phyloP scores from a whole-genome alignment of 768 basidiomycete genomes.

The Lactarius tabidus region DNA sequence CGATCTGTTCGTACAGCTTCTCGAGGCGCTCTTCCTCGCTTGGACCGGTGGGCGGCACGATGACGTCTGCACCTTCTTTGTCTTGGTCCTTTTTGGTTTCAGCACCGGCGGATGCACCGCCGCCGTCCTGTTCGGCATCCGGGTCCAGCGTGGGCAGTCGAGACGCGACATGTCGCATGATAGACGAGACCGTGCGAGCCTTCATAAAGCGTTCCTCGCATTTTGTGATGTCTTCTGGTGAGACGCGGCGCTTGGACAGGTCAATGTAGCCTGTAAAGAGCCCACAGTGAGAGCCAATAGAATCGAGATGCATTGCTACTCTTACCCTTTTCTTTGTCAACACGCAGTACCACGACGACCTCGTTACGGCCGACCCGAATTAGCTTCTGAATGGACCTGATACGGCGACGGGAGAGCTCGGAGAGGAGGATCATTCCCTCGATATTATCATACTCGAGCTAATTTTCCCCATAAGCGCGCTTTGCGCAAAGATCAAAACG shows the following conservation, averaged over 20 bases:
- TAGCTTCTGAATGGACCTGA: constrained; percentile 95
- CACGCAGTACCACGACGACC: constrained; percentile 94
- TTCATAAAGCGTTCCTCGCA: constrained; percentile 99
- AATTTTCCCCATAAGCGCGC: constrained; percentile 20
- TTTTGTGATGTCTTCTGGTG: constrained; percentile 97
- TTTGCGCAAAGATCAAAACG: background rate
- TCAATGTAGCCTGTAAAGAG: constrained; percentile 94
- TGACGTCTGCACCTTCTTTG: constrained; percentile 39
- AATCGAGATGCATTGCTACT: background rate
- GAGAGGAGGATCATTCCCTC: constrained; percentile 99
- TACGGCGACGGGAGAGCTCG: constrained; percentile 93
- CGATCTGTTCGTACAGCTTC: constrained; percentile 82
- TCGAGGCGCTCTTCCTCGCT: constrained; percentile 82
- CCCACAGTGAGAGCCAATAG: background rate
- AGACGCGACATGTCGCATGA: constrained; percentile 86
- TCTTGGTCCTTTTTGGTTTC: constrained; percentile 42
- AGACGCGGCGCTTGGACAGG: constrained; percentile 96
- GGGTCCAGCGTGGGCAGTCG: constrained; percentile 53
- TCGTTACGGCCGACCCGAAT: constrained; percentile 97
- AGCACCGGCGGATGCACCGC: constrained; percentile 19
- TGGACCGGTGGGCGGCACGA: constrained; percentile 35
- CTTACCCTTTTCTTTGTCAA: constrained; percentile 97
- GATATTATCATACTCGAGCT: constrained; percentile 99
- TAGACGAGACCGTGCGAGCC: constrained; percentile 91
- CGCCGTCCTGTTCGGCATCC: constrained; percentile 31